Evolutionary conservation across 163 green algal genomes (phyloP).

Genomic region (Coccomyxa subellipsoidea): DNA sequence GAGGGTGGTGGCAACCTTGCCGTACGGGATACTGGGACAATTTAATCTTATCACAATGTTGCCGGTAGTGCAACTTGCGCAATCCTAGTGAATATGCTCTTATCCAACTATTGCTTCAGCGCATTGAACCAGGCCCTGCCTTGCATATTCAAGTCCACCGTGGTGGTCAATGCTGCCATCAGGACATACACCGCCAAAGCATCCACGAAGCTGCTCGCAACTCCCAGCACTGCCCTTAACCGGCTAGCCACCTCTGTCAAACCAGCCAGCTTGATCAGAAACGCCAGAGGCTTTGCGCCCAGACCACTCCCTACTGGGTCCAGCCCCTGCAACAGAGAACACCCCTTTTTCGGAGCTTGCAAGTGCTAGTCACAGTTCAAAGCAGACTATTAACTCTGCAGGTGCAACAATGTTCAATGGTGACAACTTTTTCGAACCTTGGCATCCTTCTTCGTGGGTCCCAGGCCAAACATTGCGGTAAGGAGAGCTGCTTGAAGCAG

Average conservation of each 20-base stretch:
- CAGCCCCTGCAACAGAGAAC: neutral
- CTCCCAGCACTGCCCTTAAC: neutral
- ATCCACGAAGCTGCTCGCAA: neutral
- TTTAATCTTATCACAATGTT: too few relatives aligned
- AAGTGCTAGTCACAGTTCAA: neutral
- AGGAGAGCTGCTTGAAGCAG: neutral
- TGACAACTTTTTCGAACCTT: neutral
- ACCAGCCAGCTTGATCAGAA: neutral
- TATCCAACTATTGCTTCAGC: too few relatives aligned
- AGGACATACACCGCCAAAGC: neutral
- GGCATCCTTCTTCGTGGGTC: neutral
- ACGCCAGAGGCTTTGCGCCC: neutral
- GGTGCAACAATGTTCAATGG: neutral
- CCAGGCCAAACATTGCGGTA: neutral
- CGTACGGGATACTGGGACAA: too few relatives aligned
- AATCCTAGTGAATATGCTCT: too few relatives aligned
- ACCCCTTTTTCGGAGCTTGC: neutral
- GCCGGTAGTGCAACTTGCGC: too few relatives aligned
- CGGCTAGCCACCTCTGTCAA: neutral
- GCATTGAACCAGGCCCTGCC: constrained; percentile 2
- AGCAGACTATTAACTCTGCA: too few relatives aligned
- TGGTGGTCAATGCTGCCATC: neutral
- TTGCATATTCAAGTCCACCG: neutral
- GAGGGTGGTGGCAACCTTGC: too few relatives aligned
- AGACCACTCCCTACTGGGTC: neutral